These are phyloP conservation scores for Lineolata rhizophorae DNA, from an alignment of 495 filamentous ascomycete species.

Conservation along the genomic window DNA sequence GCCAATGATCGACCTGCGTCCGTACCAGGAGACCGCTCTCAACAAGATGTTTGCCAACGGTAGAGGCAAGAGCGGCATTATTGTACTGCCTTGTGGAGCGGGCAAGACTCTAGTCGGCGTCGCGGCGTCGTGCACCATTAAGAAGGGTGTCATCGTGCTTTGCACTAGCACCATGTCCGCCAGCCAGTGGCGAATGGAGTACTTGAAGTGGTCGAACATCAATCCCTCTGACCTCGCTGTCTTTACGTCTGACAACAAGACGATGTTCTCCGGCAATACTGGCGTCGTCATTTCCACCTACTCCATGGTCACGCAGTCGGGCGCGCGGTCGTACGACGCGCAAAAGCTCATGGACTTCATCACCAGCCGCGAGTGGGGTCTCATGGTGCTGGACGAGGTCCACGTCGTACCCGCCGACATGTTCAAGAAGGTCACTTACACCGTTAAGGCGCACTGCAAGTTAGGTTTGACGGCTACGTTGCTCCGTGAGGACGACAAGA, in stretches of 20 bases:
- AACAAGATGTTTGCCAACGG: conserved; percentile 99
- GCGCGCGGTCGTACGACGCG: conserved; percentile 71
- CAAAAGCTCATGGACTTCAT: conserved; percentile 98
- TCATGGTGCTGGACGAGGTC: conserved; percentile 95
- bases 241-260: conserved; percentile 89
- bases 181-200: conserved; percentile 89
- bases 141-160: conserved; percentile 84
- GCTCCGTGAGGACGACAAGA: conserved; percentile 93
- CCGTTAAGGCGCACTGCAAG: conserved; percentile 85
- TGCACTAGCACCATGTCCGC: conserved; percentile 97
- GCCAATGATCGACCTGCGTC: conserved; percentile 64
- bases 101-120: conserved; percentile 96
- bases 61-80: conserved; percentile 88
- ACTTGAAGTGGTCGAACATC: conserved; percentile 96
- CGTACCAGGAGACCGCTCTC: conserved; percentile 89
- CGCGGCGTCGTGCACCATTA: conserved; percentile 90
- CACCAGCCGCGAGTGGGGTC: conserved; percentile 77
- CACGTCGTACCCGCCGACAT: conserved; percentile 95
- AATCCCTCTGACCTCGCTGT: conserved; percentile 79
- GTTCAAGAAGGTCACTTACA: conserved; percentile 79
- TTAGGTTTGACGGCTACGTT: conserved; percentile 91
- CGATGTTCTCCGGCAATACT: conserved; percentile 68
- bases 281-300: conserved; percentile 96
- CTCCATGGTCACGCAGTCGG: conserved; percentile 85
- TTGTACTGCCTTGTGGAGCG: conserved; percentile 89